phyloP scores from a whole-genome alignment of 2,329 filamentous ascomycete genomes.

The Graphilbum ipis-grandicollis region DNA sequence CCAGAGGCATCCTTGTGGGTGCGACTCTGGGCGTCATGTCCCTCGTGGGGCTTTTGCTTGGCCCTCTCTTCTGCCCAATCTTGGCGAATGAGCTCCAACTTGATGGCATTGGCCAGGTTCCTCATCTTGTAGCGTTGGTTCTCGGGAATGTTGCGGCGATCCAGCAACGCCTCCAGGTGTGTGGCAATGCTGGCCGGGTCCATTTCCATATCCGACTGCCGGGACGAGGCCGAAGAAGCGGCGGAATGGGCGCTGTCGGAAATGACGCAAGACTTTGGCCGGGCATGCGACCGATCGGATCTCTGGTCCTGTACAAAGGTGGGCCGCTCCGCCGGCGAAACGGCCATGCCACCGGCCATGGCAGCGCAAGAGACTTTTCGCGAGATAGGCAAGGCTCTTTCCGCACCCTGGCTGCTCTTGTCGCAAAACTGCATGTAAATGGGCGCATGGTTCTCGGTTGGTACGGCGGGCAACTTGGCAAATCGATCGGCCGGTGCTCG shows the following conservation, averaged over 20 bases:
- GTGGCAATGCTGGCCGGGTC: constrained; percentile 36
- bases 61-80: constrained; percentile 57
- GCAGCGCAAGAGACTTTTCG: too few species aligned
- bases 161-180: constrained; percentile 48
- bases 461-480: constrained; percentile 9
- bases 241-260: too few species aligned
- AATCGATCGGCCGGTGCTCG: constrained; percentile 39
- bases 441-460: constrained; percentile 42
- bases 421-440: constrained; percentile 64
- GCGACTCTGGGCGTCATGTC: not conserved
- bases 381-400: too few species aligned
- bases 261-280: too few species aligned
- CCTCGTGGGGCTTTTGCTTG: constrained; percentile 11
- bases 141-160: constrained; percentile 82
- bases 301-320: too few species aligned
- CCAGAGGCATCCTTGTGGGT: too few species aligned
- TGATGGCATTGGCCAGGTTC: constrained; percentile 72
- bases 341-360: too few species aligned
- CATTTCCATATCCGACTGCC: constrained; percentile 16
- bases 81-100: constrained; percentile 87
- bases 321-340: too few species aligned
- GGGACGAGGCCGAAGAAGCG: too few species aligned
- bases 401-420: too few species aligned
- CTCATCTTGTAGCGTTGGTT: constrained; percentile 93
- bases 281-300: too few species aligned